Percentiles rank a stretch among this genome's conserved stretches.
phyloP scores from a whole-genome alignment of 257 asterid genomes.

The Cordia subcordata region DNA sequence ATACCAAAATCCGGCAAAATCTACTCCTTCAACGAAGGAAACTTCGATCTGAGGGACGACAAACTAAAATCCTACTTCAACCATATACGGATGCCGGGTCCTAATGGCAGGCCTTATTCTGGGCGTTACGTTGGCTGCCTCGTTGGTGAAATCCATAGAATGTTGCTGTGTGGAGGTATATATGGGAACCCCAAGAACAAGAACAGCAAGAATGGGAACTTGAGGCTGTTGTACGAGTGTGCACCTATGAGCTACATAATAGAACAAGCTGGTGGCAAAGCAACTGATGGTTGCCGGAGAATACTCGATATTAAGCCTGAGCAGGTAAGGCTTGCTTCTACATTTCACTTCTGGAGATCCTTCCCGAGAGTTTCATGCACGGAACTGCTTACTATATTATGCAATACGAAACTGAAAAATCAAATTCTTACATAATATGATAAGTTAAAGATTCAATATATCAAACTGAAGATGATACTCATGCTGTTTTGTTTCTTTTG shows the following conservation, averaged over 20 bases:
- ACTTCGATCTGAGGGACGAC: constrained; percentile 68
- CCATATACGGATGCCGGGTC: constrained; percentile 64
- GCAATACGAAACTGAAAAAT: background rate
- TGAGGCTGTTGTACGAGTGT: constrained; percentile 78
- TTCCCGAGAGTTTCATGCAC: too few relatives aligned
- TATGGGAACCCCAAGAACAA: constrained; percentile 73
- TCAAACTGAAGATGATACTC: background rate
- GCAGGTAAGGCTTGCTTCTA: constrained; percentile 25
- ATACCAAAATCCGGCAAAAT: constrained; percentile 56
- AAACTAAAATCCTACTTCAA: constrained; percentile 65
- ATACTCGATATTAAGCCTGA: constrained; percentile 70
- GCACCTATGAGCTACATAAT: constrained; percentile 82
- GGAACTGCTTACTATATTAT: too few relatives aligned
- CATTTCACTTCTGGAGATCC: background rate
- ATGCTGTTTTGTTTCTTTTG: constrained; percentile 2
- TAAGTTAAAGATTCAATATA: too few relatives aligned
- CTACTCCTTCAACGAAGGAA: constrained; percentile 86
- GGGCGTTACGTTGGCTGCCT: constrained; percentile 72
- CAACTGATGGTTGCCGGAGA: constrained; percentile 52
- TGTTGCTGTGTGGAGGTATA: constrained; percentile 69
- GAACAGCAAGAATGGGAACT: constrained; percentile 61
- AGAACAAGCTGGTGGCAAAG: constrained; percentile 86
- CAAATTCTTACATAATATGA: background rate
- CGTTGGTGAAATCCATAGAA: constrained; percentile 75
- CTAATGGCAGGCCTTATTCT: constrained; percentile 69